A percentile compares a stretch with the other conserved stretches of the same genome.
Evolutionary conservation across 2,329 filamentous ascomycete genomes (phyloP).

Genomic region (Hansfordia pulvinata): DNA sequence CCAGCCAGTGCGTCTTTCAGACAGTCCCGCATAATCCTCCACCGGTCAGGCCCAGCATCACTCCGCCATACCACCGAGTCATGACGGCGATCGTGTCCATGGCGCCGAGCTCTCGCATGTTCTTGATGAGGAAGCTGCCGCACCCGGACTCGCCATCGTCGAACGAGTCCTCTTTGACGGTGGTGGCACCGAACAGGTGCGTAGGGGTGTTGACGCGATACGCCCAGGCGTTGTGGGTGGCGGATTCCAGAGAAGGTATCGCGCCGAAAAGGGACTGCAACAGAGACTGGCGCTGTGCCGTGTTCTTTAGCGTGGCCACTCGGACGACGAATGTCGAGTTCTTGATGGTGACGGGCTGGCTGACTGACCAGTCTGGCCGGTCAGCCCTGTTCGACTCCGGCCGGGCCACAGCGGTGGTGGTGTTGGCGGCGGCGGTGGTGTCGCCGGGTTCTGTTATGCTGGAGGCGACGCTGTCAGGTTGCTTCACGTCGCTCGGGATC

Average conservation of each 20-base stretch:
- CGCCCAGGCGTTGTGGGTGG: slow-evolving; percentile 46
- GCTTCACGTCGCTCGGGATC: slow-evolving; percentile 17
- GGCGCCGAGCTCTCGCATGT: slow-evolving; percentile 35
- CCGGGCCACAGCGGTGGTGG: slow-evolving; percentile 6
- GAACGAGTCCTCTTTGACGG: slow-evolving; percentile 33
- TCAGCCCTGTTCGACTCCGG: slow-evolving; percentile 14
- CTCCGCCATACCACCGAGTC: slow-evolving; percentile 48
- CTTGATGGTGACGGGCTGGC: slow-evolving; percentile 35
- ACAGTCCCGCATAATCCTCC: slow-evolving; percentile 46
- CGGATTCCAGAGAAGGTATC: slow-evolving; percentile 35
- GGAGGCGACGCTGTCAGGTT: slow-evolving; percentile 6
- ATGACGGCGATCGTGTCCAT: slow-evolving; percentile 42
- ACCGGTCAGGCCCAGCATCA: slow-evolving; percentile 48
- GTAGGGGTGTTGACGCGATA: slow-evolving; percentile 24
- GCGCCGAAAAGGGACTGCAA: slow-evolving; percentile 32
- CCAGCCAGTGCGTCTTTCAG: slow-evolving; percentile 40
- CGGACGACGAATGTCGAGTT: slow-evolving; percentile 45
- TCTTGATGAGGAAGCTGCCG: slow-evolving; percentile 39
- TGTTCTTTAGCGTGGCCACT: slow-evolving; percentile 24
- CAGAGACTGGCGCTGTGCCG: slow-evolving; percentile 24
- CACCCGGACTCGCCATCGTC: slow-evolving; percentile 50
- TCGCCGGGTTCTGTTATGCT: slow-evolving; percentile 6
- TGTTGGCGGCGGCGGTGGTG: slow-evolving; percentile 6
- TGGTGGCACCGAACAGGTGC: slow-evolving; percentile 18
- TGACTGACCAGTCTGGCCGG: slow-evolving; percentile 45